These are phyloP conservation scores for Hypoxylon sp. DNA, from an alignment of 2,329 filamentous ascomycete species.

Conservation along the genomic window DNA sequence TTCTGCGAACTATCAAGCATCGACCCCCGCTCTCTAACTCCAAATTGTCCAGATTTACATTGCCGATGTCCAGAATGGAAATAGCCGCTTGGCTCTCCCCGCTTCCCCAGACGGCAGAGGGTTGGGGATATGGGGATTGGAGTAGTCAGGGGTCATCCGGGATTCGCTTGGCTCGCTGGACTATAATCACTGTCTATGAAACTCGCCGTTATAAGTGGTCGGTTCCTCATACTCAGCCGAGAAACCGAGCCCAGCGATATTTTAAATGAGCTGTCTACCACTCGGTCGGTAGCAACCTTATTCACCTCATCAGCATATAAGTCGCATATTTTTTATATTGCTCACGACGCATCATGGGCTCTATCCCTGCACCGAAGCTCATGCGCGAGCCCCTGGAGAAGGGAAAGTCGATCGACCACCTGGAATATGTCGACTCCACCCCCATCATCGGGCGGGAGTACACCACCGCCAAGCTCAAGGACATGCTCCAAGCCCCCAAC, in stretches of 20 bases:
- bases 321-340: no score
- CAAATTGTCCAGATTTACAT: constrained; percentile 20
- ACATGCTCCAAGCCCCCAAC: constrained; percentile 44
- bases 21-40: constrained; percentile 22
- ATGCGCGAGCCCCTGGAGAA: constrained; percentile 38
- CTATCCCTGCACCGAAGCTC: constrained; percentile 23
- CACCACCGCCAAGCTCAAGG: constrained; percentile 43
- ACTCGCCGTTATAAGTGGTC: constrained; percentile 18
- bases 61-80: constrained; percentile 18
- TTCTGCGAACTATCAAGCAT: neutral
- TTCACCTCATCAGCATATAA: neutral
- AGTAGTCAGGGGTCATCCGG: constrained; percentile 1
- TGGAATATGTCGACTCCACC: constrained; percentile 45
- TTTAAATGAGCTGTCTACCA: neutral
- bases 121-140: constrained; percentile 1
- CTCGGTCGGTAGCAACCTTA: neutral
- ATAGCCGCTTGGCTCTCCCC: constrained; percentile 20
- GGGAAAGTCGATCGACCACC: constrained; percentile 43
- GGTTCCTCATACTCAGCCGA: constrained; percentile 4
- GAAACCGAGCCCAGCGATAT: neutral
- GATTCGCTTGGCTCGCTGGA: constrained; percentile 15
- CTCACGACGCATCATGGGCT: constrained; percentile 8
- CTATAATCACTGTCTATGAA: constrained; percentile 8
- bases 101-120: constrained; percentile 20
- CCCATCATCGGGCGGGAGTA: constrained; percentile 48